phyloP scores from a whole-genome alignment of 192 early-diverging fungal genomes.

The Backusella sp. region DNA sequence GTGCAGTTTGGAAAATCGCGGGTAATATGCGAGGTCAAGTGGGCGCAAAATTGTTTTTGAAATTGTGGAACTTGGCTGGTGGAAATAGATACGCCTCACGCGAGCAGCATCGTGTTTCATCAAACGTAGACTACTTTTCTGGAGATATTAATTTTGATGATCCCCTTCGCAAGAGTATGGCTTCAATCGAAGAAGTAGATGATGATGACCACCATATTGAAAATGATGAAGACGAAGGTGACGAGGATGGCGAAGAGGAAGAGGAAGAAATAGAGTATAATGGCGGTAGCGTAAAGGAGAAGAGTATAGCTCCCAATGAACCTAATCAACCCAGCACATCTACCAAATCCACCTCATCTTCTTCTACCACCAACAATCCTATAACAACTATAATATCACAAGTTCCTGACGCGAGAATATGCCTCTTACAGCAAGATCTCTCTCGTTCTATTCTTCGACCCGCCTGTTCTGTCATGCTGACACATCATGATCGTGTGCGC shows the following conservation, averaged over 20 bases:
- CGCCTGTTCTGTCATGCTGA: constrained; percentile 36
- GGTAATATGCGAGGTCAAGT: constrained; percentile 58
- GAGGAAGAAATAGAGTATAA: neutral
- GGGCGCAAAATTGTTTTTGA: constrained; percentile 50
- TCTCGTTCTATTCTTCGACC: constrained; percentile 35
- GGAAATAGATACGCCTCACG: neutral
- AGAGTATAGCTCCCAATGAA: constrained; percentile 6
- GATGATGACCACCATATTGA: constrained; percentile 6
- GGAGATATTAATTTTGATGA: neutral
- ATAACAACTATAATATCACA: neutral
- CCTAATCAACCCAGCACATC: neutral
- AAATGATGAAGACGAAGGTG: neutral
- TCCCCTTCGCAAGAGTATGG: neutral
- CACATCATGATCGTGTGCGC: constrained; percentile 39
- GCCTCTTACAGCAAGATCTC: constrained; percentile 14
- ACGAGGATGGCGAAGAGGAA: neutral
- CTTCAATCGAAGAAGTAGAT: constrained; percentile 16
- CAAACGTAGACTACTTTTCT: neutral
- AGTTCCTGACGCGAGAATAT: constrained; percentile 1
- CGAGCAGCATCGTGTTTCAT: neutral
- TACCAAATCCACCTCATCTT: neutral
- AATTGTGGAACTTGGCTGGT: constrained; percentile 50
- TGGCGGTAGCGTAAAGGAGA: neutral
- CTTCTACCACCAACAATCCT: neutral
- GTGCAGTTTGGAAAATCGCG: constrained; percentile 54